phyloP scores from a whole-genome alignment of 257 asterid species.

The Striga asiatica region DNA sequence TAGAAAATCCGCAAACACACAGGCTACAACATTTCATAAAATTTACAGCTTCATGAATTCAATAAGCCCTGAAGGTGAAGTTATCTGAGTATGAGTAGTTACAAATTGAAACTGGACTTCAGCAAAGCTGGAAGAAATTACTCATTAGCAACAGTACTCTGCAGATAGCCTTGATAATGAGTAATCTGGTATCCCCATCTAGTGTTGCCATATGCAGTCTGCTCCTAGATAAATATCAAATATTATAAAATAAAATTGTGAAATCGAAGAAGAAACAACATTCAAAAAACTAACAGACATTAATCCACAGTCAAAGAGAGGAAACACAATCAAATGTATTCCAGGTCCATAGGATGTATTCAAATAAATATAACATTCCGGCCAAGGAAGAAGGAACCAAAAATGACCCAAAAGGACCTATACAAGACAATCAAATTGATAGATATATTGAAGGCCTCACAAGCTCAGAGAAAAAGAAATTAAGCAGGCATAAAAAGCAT shows the following conservation, averaged over 20 bases:
- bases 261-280: slow-evolving; percentile 3
- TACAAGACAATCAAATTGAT: neutral
- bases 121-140: neutral
- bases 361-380: neutral
- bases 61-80: neutral
- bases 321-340: neutral
- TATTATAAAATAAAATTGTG: neutral
- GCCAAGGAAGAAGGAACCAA: neutral
- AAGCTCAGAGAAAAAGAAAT: neutral
- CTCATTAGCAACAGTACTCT: neutral
- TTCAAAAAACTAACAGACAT: neutral
- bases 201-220: neutral
- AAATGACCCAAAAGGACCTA: slow-evolving; percentile 6
- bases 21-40: too few species aligned
- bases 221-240: slow-evolving; percentile 6
- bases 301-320: neutral
- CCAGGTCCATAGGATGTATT: neutral
- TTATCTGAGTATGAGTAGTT: neutral
- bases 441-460: neutral
- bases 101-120: neutral
- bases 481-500: slow-evolving; percentile 21
- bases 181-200: neutral
- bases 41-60: neutral
- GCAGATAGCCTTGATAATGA: neutral
- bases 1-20: too few species aligned